A percentile compares a stretch with the other conserved stretches of the same genome.
Conservation (phyloP, 768 basidiomycete species). For the Pilatotrama ljubarskyi region DNA sequence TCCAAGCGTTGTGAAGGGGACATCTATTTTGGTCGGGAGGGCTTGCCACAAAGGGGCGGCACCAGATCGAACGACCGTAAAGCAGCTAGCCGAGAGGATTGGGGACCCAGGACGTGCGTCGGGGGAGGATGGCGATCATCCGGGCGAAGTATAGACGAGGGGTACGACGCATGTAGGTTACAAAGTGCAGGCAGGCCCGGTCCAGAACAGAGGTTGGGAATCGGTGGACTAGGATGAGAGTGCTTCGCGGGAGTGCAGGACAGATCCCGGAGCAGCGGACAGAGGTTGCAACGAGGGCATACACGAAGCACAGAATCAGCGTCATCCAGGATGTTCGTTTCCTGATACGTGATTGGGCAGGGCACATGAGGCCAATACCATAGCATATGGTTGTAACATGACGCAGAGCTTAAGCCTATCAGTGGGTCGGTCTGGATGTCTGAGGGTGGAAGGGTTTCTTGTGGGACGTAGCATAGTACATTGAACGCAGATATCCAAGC, state of each 20-base stretch:
- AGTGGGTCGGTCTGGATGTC: background rate
- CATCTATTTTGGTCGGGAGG: slow-evolving; percentile 7
- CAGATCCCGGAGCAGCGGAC: slow-evolving; percentile 9
- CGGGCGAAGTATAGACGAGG: slow-evolving; percentile 10
- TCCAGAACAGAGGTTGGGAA: slow-evolving; percentile 16
- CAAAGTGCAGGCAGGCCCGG: slow-evolving; percentile 11
- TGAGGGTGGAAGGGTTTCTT: background rate
- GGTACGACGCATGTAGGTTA: slow-evolving; percentile 3
- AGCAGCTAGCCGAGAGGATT: slow-evolving; percentile 6
- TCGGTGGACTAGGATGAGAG: background rate
- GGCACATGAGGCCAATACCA: background rate
- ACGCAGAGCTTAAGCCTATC: slow-evolving; percentile 3
- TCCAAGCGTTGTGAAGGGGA: slow-evolving; percentile 18
- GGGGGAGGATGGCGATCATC: slow-evolving; percentile 7
- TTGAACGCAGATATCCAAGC: background rate
- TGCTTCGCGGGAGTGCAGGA: slow-evolving; percentile 16
- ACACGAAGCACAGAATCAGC: background rate
- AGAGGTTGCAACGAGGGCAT: slow-evolving; percentile 7
- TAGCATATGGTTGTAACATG: background rate
- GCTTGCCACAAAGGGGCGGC: background rate
- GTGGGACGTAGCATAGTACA: background rate
- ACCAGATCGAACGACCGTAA: background rate
- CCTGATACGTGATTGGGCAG: background rate
- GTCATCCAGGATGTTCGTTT: background rate
- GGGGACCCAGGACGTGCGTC: slow-evolving; percentile 9